Evolutionary conservation across 345 rosid genomes (phyloP).

Genomic region (Acer yangbiense): DNA sequence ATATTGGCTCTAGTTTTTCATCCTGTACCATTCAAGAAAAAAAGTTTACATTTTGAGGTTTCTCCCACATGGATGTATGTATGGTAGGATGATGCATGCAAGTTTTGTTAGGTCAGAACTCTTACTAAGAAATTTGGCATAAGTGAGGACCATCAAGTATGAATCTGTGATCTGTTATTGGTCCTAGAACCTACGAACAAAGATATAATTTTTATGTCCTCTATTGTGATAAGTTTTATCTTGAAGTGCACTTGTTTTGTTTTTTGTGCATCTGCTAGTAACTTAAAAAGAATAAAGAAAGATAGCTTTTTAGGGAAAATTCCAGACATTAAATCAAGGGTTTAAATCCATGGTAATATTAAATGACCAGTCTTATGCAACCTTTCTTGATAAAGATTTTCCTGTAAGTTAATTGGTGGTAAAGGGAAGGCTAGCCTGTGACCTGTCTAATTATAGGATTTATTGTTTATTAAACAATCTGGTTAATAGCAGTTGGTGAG

Average conservation of each 20-base stretch:
- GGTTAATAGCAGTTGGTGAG: not conserved
- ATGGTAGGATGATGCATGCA: constrained; percentile 12
- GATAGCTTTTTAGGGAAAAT: not conserved
- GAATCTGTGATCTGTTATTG: not conserved
- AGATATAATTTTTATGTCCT: not conserved
- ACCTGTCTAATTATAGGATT: not conserved
- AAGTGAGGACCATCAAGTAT: not conserved
- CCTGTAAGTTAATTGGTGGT: constrained; percentile 1
- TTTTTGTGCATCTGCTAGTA: not conserved
- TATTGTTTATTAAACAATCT: not conserved
- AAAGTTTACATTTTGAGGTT: not conserved
- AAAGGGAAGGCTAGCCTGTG: not conserved
- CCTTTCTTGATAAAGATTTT: not conserved
- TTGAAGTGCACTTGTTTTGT: not conserved
- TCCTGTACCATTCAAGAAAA: not conserved
- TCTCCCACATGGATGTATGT: not conserved
- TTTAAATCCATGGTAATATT: not conserved
- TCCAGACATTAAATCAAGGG: not conserved
- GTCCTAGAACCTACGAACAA: not conserved
- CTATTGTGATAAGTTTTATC: not conserved
- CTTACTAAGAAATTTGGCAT: not conserved
- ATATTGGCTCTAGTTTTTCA: not conserved
- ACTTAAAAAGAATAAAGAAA: not conserved
- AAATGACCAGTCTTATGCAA: not conserved
- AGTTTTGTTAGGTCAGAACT: not conserved